Base-by-base conservation (phyloP, 192 early-diverging fungal species). In the Gaertneriomyces sp. region DNA sequence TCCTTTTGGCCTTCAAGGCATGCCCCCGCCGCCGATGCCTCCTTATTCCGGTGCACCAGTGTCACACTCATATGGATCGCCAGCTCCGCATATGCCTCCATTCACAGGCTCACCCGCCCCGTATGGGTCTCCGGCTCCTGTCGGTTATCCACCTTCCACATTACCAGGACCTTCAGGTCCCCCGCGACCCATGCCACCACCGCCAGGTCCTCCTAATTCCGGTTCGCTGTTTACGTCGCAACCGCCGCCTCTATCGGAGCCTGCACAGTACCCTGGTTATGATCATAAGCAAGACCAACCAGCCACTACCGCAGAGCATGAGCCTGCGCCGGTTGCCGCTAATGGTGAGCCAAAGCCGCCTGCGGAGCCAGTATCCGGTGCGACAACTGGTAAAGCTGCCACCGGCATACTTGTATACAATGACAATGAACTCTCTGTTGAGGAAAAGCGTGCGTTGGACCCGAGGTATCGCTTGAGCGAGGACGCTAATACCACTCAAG, bases 341-440 rank as follows among this genome's bases (percentile, higher is more conserved):
- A 41, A 53, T 40, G 58, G 17, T 45, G 20, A 12, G 50, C 57
- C 61, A 19, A 50, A 6, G 8, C 8, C 12, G 17, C 42, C 19
- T 45, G 51, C 33, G n/a, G 66, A 60, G 38, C 12, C 43, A 38
- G 49, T 58, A 4, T 25, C 51, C 25, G 25, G 25, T 6, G 52
- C 60, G 67, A 46, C 44, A 71, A 49, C 14, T 53, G 46, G 55
- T 46, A 54, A 62, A 72, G 12, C 9, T n/a, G 59, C 14, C 58
- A 66, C 43, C 38, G 11, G 20, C 46, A 33, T 38, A 12, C 33
- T 76, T 5, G 58, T 78, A 33, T 75, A 72, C 64, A 61, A 49
- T 25, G 76, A 78, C 51, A 73, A 76, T 41, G 73, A 76, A 3
- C 47, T 75, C 45, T 78, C 76, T 17, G 67, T 78, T 50, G 72